Base-by-base conservation (phyloP, 2,329 filamentous ascomycete species). In the Penicillium sp. region DNA sequence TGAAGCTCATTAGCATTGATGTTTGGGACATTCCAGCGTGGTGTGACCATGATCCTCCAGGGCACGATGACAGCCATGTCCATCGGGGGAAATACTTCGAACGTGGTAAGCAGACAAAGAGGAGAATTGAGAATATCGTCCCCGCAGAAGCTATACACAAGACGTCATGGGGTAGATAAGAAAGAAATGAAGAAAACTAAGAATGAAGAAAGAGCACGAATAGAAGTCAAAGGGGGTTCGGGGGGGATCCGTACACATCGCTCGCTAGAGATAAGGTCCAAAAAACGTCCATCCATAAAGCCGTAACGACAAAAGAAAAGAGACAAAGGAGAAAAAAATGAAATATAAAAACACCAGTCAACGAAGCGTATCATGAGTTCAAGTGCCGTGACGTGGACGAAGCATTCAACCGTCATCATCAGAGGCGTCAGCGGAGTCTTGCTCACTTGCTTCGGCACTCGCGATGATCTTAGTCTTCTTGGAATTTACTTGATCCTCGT, bases 391-490 rank as follows among this genome's bases (percentile, higher is more conserved):
- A 33, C 37, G 33, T 37, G 44, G 42, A 33, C 16, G 27, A 55
- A 8, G 6, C 22, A 49, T 54, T 74, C 64, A 77, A 60, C 75
- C 81, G 58, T 82, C 81, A 52, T 80, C 81, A 62, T 82, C 82
- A 35, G 81, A 81, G 65, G 69, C 64, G n/a, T 71, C 71, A 24
- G 66, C 73, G 14, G 72, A 75, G 48, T 82, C 81, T 53, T 80
- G 79, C 56, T 84, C 81, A 49, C 81, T 81, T 53, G 81, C 81
- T 52, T 84, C 82, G 29, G 71, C 76, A 59, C 78, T 82, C 21
- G 77, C 77, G 59, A 77, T 81, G 22, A 74, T 73, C 72, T 83
- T 84, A 59, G 73, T 73, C 68, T 83, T 84, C 72, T 85, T 85
- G 7, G 73, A 71, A 43, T 71, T 73, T 29, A 63, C 59, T 19